Conservation (phyloP, 495 filamentous ascomycete species). For the Pyrenula aspistea region DNA sequence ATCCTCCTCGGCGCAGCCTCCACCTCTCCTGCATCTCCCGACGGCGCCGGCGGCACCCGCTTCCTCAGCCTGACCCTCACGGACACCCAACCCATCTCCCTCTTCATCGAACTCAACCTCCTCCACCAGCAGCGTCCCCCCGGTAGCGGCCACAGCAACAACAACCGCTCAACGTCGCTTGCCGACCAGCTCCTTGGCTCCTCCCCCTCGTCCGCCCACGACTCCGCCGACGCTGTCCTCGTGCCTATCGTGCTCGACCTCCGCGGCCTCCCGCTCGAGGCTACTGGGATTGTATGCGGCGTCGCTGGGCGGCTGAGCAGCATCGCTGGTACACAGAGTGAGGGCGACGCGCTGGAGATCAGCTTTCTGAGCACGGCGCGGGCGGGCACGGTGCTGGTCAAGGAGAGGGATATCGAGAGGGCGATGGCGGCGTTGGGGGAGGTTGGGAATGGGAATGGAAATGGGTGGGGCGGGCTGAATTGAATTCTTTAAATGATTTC, state of each 20-base stretch:
- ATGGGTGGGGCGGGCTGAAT: no score
- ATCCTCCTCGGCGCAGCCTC: constrained; percentile 41
- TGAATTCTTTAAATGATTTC: no score
- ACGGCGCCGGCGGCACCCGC: constrained; percentile 23
- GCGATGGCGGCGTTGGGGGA: constrained; percentile 57
- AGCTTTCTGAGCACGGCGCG: constrained; percentile 81
- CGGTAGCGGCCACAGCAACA: neutral
- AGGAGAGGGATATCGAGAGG: constrained; percentile 52
- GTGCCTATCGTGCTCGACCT: constrained; percentile 88
- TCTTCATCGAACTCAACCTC: constrained; percentile 68
- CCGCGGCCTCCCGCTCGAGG: constrained; percentile 68
- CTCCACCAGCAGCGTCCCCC: constrained; percentile 45
- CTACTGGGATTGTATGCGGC: constrained; percentile 87
- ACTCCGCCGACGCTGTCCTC: constrained; percentile 43
- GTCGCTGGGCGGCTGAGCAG: constrained; percentile 71
- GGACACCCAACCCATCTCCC: constrained; percentile 61
- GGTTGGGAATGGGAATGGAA: no score
- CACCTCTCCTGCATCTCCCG: constrained; percentile 23
- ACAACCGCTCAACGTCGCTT: neutral
- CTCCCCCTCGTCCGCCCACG: constrained; percentile 33
- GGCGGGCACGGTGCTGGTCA: constrained; percentile 83
- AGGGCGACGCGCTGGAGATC: constrained; percentile 58
- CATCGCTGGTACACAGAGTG: constrained; percentile 18
- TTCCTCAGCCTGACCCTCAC: constrained; percentile 85
- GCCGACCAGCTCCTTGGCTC: constrained; percentile 6